These are phyloP conservation scores for Ophiostoma triangulosporum DNA, from an alignment of 2,329 filamentous ascomycete genomes.

Conservation along the genomic window DNA sequence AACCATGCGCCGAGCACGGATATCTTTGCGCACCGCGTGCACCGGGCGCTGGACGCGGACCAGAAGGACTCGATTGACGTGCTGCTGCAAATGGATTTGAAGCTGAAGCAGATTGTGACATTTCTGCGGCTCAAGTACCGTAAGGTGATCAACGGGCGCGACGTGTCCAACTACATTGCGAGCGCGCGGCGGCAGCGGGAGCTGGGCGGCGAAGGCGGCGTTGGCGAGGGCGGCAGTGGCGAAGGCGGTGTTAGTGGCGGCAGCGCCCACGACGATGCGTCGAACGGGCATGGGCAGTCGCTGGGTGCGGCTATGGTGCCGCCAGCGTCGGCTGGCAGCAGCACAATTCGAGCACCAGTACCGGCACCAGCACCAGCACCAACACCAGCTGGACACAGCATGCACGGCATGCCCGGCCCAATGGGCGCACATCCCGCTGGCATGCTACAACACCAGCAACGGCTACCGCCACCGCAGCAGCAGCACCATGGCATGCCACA, in stretches of 20 bases:
- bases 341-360: too few species aligned
- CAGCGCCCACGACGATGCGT: not conserved
- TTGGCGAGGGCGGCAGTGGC: not conserved
- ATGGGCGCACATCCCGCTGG: too few species aligned
- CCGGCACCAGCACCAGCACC: not conserved
- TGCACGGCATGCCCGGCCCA: not conserved
- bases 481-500: not conserved
- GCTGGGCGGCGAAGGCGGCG: not conserved
- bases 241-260: not conserved
- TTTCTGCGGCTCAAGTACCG: conserved; percentile 11
- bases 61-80: conserved; percentile 10
- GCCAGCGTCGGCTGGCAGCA: not conserved
- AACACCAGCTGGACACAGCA: not conserved
- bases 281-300: not conserved
- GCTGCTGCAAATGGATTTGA: conserved; percentile 8
- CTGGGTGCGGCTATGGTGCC: not conserved
- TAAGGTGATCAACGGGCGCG: conserved; percentile 8
- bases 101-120: conserved; percentile 9
- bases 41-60: conserved; percentile 9
- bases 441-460: not conserved
- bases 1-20: conserved; percentile 9
- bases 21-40: conserved; percentile 9
- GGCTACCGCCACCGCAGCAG: not conserved
- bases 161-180: conserved; percentile 10
- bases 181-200: conserved; percentile 4